Evolutionary conservation across 1,284 basidiomycete genomes (phyloP).

Genomic region (Cryptococcus deneoformans): DNA sequence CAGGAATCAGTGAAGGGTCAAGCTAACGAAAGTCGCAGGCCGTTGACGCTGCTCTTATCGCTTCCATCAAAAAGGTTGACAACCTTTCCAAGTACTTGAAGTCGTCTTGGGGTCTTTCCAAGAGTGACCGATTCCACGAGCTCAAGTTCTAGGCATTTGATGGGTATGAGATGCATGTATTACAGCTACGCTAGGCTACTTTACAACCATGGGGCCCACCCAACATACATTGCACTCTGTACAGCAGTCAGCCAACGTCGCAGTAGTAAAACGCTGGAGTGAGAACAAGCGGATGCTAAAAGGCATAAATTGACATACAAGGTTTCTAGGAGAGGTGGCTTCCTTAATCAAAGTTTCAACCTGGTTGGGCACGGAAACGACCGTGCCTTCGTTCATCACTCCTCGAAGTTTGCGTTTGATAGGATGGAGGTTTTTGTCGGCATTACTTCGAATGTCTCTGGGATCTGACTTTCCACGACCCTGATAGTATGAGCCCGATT

Average conservation of each 20-base stretch:
- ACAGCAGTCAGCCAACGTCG: conserved; percentile 4
- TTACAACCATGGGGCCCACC: conserved; percentile 78
- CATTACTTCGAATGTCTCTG: conserved; percentile 57
- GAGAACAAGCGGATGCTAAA: too few species aligned
- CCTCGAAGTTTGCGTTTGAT: conserved; percentile 84
- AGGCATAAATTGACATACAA: conserved; percentile 57
- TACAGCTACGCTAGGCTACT: conserved; percentile 20
- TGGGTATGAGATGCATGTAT: conserved; percentile 36
- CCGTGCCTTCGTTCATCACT: conserved; percentile 54
- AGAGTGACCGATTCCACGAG: conserved; percentile 62
- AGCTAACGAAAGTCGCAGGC: conserved; percentile 20
- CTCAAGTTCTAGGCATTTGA: conserved; percentile 48
- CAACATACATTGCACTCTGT: conserved; percentile 55
- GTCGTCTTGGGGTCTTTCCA: conserved; percentile 90
- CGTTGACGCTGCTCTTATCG: conserved; percentile 80
- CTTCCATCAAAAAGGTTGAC: conserved; percentile 88
- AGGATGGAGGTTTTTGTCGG: conserved; percentile 68
- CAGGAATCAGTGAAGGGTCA: too few species aligned
- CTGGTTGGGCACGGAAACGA: conserved; percentile 72
- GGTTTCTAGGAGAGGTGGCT: conserved; percentile 67
- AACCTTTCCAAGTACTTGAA: conserved; percentile 92
- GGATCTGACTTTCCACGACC: conserved; percentile 23
- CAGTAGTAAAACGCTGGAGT: too few species aligned
- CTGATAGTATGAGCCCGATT: conserved; percentile 15
- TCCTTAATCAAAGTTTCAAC: conserved; percentile 89